Evolutionary conservation across 345 rosid genomes (phyloP).

Genomic region (Eucalyptus urophylla): DNA sequence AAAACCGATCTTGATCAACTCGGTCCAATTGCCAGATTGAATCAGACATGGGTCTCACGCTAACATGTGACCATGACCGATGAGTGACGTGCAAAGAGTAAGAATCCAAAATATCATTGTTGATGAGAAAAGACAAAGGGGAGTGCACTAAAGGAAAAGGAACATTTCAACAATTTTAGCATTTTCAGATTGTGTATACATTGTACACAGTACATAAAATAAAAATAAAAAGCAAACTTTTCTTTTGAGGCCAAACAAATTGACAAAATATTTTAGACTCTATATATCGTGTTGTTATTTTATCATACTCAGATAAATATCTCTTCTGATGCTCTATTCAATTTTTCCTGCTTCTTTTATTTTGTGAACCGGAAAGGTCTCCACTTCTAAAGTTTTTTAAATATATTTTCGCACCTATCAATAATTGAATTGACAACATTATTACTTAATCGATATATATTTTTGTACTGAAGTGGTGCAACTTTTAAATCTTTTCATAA

Average conservation of each 20-base stretch:
- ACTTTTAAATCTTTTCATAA: background rate
- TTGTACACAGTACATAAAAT: background rate
- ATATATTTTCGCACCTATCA: background rate
- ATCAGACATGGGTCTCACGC: background rate
- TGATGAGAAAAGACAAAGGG: background rate
- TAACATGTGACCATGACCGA: background rate
- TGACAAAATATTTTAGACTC: background rate
- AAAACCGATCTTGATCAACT: background rate
- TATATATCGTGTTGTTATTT: background rate
- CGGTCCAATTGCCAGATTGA: background rate
- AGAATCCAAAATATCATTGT: background rate
- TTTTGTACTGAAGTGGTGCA: background rate
- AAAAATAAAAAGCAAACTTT: background rate
- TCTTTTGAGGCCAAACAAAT: background rate
- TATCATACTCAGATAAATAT: background rate
- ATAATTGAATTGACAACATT: background rate
- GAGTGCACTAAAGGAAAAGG: background rate
- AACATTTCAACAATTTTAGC: background rate
- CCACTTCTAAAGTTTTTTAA: too few species aligned
- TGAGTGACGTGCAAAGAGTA: background rate
- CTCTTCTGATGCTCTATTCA: background rate
- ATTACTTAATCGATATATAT: background rate
- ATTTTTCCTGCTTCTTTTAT: background rate
- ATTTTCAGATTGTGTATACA: background rate
- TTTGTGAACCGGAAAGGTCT: background rate